phyloP scores from a whole-genome alignment of 179 eudicot genomes.

The Actinidia arguta region DNA sequence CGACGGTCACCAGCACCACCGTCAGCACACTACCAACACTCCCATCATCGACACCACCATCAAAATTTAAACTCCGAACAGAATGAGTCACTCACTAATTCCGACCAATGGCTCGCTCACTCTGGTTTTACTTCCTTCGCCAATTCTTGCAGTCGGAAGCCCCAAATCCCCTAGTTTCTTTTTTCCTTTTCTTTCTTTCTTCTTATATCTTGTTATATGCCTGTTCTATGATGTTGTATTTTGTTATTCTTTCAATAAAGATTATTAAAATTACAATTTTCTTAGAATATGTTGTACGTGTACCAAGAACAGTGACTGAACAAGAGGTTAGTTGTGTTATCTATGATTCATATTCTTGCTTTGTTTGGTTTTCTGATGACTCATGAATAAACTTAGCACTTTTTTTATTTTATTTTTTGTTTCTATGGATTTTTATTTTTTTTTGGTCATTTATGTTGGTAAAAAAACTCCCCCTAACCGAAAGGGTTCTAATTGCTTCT shows the following conservation, averaged over 20 bases:
- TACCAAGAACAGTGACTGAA: slow-evolving; percentile 67
- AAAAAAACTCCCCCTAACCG: neutral
- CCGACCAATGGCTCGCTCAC: slow-evolving; percentile 7
- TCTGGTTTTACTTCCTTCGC: slow-evolving; percentile 12
- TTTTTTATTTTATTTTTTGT: neutral
- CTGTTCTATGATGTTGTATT: neutral
- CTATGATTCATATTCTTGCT: neutral
- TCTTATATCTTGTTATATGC: neutral
- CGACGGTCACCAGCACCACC: slow-evolving; percentile 7
- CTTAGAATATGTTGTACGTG: slow-evolving; percentile 60
- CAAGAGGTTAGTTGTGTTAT: slow-evolving; percentile 55
- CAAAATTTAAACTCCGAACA: slow-evolving; percentile 11
- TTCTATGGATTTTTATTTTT: neutral
- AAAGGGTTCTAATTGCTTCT: slow-evolving; percentile 20
- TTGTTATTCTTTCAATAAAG: neutral
- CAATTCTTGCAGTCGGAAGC: neutral
- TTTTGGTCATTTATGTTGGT: neutral
- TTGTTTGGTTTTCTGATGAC: slow-evolving; percentile 1
- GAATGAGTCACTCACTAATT: neutral
- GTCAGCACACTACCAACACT: too few species aligned
- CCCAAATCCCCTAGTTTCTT: neutral
- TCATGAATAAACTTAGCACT: neutral
- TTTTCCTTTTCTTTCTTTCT: neutral
- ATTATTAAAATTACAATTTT: slow-evolving; percentile 12
- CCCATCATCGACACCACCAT: neutral